Evolutionary conservation across 139 green algal species (phyloP).

Genomic region (Trebouxia sp.): DNA sequence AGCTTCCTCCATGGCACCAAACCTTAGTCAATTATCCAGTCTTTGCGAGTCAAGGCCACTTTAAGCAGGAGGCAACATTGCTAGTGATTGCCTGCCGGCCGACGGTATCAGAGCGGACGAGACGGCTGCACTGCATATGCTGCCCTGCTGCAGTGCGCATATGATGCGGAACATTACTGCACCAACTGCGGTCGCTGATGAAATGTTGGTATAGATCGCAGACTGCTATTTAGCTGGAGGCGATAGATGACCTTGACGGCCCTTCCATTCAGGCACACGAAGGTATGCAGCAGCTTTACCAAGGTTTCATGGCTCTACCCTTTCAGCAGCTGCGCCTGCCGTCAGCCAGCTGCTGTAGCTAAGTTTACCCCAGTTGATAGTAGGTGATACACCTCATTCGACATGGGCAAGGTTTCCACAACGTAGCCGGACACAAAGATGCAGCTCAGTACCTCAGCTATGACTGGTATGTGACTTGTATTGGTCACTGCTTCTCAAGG

Average conservation of each 20-base stretch:
- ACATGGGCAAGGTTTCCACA: slow-evolving; percentile 60
- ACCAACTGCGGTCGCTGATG: background rate
- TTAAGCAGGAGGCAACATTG: no score
- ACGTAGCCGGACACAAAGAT: slow-evolving; percentile 53
- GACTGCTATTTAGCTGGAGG: background rate
- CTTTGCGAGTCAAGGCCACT: no score
- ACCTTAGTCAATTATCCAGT: no score
- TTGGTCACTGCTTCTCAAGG: no score
- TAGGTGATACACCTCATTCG: slow-evolving; percentile 57
- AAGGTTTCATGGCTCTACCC: no score
- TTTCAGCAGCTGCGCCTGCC: background rate
- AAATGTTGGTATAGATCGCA: background rate
- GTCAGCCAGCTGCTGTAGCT: background rate
- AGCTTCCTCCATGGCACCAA: no score
- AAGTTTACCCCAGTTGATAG: background rate
- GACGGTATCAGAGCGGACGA: no score
- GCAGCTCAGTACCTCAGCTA: slow-evolving; percentile 33
- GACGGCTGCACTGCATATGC: no score
- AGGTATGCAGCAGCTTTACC: no score
- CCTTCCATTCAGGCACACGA: background rate
- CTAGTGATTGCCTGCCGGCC: no score
- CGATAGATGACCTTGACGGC: background rate
- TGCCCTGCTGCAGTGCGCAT: no score
- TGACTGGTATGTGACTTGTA: slow-evolving; percentile 6
- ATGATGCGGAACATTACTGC: no score